Base-by-base conservation (phyloP, 257 asterid genomes). In the Linderniella brevidens region DNA sequence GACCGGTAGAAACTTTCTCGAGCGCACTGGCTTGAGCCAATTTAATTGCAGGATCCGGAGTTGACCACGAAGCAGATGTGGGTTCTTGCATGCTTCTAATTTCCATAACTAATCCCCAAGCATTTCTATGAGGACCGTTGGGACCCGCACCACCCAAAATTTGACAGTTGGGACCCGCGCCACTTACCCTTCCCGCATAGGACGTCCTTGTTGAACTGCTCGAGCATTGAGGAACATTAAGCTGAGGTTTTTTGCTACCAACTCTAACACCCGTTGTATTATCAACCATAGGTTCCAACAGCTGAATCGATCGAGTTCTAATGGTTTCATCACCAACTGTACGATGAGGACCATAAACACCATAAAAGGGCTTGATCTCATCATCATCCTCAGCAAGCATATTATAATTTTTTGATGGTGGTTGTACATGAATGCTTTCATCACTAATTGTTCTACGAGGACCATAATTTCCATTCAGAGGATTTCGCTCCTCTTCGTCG, bases 401-500 rank as follows among this genome's bases (percentile, higher is more conserved):
- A n/a, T n/a, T n/a, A n/a, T n/a, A n/a, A n/a, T n/a, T n/a, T n/a
- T n/a, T n/a, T n/a, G n/a, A n/a, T n/a, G n/a, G n/a, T n/a, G n/a
- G n/a, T n/a, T n/a, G n/a, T n/a, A 25, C 32, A 25, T 25, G 32
- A 51, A 69, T 61, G 60, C 59, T 66, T 47, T 80, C 97, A 52
- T 83, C 97, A 58, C 74, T 69, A 42, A 78, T 66, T n/a, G 75
- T 77, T 55, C 88, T 72, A 38, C 92, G 87, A 52, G 93, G 92
- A 48, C 77, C 88, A 12, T 88, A 66, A 45, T 32, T 64, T 45
- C 88, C 95, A 69, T 87, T 95, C 58, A 87, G 55, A 11, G 97
- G 97, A 72, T 73, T 87, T 55, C 97, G 77, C 61, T 87, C 97
- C 60, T 83, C 97, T 68, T 87, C 97, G 29, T 87, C 97, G 41